Percentiles rank a stretch among this genome's conserved stretches.
These are phyloP conservation scores for Porodaedalea pini DNA, from an alignment of 1,284 basidiomycete genomes.

Conservation along the genomic window DNA sequence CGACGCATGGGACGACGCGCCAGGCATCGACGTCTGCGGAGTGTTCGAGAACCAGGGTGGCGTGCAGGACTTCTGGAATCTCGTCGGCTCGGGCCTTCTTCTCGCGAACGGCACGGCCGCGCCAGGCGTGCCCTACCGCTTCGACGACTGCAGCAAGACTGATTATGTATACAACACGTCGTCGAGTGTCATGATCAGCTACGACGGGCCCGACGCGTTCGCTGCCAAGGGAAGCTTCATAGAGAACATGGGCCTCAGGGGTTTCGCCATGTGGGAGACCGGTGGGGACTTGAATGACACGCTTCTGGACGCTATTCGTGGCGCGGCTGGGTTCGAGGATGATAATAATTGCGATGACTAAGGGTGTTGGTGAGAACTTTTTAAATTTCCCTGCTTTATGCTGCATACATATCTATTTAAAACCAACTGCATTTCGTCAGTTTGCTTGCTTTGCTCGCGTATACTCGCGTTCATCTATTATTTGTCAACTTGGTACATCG, in stretches of 20 bases:
- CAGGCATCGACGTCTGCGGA: constrained; percentile 54
- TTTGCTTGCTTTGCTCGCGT: too few relatives aligned
- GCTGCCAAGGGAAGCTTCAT: constrained; percentile 60
- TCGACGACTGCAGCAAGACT: constrained; percentile 65
- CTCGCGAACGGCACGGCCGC: constrained; percentile 47
- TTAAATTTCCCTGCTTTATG: too few relatives aligned
- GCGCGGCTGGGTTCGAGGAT: constrained; percentile 34
- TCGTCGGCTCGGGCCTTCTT: constrained; percentile 54
- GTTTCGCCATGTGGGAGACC: constrained; percentile 64
- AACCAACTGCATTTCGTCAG: too few relatives aligned
- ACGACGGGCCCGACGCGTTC: constrained; percentile 57
- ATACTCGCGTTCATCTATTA: too few relatives aligned
- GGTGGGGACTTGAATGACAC: constrained; percentile 57
- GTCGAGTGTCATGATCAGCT: constrained; percentile 54
- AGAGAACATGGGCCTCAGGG: constrained; percentile 45
- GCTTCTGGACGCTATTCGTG: constrained; percentile 51
- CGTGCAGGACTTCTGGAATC: constrained; percentile 53
- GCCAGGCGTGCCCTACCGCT: constrained; percentile 47
- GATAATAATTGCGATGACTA: not conserved
- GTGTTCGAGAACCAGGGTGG: constrained; percentile 41
- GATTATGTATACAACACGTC: constrained; percentile 60
- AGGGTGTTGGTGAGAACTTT: too few relatives aligned
- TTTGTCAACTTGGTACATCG: too few relatives aligned
- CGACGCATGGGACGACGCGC: constrained; percentile 51
- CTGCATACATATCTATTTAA: too few relatives aligned